Evolutionary conservation across 441 rosid genomes (phyloP).

Genomic region (Daphne laureola): DNA sequence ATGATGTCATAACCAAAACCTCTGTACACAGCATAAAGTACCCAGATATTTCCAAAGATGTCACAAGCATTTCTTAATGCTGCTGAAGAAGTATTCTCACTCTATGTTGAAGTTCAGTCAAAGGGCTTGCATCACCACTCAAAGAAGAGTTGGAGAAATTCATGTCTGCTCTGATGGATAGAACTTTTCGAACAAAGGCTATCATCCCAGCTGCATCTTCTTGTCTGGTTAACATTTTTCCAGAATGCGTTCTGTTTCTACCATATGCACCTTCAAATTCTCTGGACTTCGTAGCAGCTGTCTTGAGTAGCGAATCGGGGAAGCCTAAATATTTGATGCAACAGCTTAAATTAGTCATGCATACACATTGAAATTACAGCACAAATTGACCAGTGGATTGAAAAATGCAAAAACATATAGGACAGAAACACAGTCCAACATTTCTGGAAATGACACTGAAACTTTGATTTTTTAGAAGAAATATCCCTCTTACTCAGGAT

Average conservation of each 20-base stretch:
- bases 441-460: too few relatives aligned
- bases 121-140: constrained; percentile 16
- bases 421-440: too few relatives aligned
- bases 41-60: not conserved
- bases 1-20: not conserved
- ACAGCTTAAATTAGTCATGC: constrained; percentile 4
- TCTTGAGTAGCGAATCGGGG: constrained; percentile 54
- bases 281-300: constrained; percentile 65
- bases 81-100: constrained; percentile 35
- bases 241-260: constrained; percentile 19
- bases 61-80: constrained; percentile 11
- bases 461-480: too few relatives aligned
- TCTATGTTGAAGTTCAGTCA: constrained; percentile 38
- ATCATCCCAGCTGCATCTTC: constrained; percentile 17
- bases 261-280: constrained; percentile 69
- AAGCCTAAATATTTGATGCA: constrained; percentile 51
- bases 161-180: constrained; percentile 15
- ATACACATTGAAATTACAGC: not conserved
- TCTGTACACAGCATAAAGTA: not conserved
- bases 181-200: constrained; percentile 35
- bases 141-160: constrained; percentile 17
- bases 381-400: not conserved
- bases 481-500: too few relatives aligned
- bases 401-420: not conserved
- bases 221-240: constrained; percentile 12